Evolutionary conservation across 768 basidiomycete genomes (phyloP).

Genomic region (Lanmaoa pseudosensibilis): DNA sequence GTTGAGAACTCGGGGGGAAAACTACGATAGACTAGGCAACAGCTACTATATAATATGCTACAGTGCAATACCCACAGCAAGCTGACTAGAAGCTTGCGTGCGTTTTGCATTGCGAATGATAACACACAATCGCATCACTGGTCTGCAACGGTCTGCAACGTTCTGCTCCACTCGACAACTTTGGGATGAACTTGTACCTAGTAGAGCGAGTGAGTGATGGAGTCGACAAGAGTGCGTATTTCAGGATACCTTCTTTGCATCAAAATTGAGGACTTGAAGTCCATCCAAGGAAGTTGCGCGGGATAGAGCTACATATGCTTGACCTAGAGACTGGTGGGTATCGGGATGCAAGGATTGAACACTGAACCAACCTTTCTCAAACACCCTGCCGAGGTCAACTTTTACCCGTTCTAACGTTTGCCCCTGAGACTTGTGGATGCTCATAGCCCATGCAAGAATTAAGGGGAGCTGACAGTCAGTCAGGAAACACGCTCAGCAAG

Average conservation of each 20-base stretch:
- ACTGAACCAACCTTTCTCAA: constrained; percentile 76
- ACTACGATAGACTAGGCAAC: not conserved
- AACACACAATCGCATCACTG: constrained; percentile 5
- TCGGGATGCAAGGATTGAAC: not conserved
- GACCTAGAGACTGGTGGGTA: constrained; percentile 46
- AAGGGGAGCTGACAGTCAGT: constrained; percentile 63
- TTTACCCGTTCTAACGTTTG: constrained; percentile 95
- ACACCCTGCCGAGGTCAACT: constrained; percentile 89
- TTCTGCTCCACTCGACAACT: constrained; percentile 71
- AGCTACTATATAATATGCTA: not conserved
- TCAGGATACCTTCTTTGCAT: constrained; percentile 60
- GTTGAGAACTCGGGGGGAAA: not conserved
- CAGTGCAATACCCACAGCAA: not conserved
- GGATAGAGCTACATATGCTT: constrained; percentile 89
- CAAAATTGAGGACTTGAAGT: constrained; percentile 81
- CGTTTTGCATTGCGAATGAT: not conserved
- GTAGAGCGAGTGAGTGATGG: constrained; percentile 3
- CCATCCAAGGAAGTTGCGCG: constrained; percentile 86
- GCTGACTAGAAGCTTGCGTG: not conserved
- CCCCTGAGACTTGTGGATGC: constrained; percentile 97
- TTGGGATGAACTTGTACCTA: constrained; percentile 74
- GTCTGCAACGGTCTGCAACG: constrained; percentile 50
- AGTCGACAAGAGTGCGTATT: not conserved
- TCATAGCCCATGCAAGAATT: constrained; percentile 96
- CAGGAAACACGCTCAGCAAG: not conserved